phyloP scores from a whole-genome alignment of 1,284 basidiomycete species.

The Trichosporon faecale region DNA sequence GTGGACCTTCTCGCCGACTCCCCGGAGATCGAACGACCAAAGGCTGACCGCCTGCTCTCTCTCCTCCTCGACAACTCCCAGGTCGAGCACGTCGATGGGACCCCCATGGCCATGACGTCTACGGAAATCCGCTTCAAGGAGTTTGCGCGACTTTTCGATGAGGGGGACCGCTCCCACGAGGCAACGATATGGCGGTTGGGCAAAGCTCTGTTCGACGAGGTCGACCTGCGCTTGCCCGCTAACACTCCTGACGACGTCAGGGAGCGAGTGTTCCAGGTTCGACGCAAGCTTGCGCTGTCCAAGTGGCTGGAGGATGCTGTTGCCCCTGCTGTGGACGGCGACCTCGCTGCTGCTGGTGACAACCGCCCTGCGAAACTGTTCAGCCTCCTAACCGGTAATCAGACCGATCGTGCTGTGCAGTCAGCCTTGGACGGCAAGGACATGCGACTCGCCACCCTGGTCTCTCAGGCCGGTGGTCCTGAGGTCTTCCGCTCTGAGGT shows the following conservation, averaged over 20 bases:
- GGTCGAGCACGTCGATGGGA: conserved; percentile 59
- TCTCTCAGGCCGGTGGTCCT: conserved; percentile 84
- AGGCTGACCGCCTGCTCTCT: conserved; percentile 67
- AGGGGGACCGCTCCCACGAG: conserved; percentile 70
- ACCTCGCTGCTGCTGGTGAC: conserved; percentile 59
- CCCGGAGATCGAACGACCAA: conserved; percentile 52
- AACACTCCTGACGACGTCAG: conserved; percentile 60
- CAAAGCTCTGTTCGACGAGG: conserved; percentile 82
- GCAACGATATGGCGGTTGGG: conserved; percentile 83
- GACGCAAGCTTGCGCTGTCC: conserved; percentile 77
- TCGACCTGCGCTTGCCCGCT: conserved; percentile 64
- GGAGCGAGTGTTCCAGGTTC: conserved; percentile 54
- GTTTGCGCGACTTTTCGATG: conserved; percentile 69
- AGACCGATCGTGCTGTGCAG: conserved; percentile 77
- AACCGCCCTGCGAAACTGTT: conserved; percentile 63
- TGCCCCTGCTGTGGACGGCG: conserved; percentile 67
- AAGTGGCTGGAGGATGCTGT: conserved; percentile 81
- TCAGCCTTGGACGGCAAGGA: conserved; percentile 73
- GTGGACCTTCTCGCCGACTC: conserved; percentile 33
- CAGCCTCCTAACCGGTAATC: conserved; percentile 78
- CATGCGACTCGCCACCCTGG: conserved; percentile 83
- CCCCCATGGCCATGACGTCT: conserved; percentile 62
- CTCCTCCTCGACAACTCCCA: conserved; percentile 75
- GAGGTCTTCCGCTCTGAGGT: conserved; percentile 72
- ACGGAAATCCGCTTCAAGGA: conserved; percentile 70